Conservation (phyloP, 2,329 filamentous ascomycete species). For the Diplodia corticola region DNA sequence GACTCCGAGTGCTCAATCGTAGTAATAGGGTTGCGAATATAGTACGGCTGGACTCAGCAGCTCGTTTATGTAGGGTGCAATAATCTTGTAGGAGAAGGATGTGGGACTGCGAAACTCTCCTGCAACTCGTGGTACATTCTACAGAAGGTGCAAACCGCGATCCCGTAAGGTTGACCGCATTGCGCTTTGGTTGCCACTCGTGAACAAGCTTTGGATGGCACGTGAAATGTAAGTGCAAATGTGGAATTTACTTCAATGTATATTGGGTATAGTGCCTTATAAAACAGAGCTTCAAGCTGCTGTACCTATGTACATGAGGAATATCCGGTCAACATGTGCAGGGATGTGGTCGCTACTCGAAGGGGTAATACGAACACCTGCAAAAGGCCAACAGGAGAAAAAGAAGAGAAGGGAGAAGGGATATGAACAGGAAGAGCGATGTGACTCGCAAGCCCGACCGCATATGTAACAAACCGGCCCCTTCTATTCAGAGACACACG, state of each 20-base stretch:
- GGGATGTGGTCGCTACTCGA: neutral
- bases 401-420: neutral
- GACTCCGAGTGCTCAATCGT: too few species aligned
- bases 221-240: neutral
- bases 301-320: neutral
- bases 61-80: too few species aligned
- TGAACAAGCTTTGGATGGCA: neutral
- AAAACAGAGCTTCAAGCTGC: neutral
- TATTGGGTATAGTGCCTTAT: neutral
- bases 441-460: neutral
- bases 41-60: too few species aligned
- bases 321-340: neutral
- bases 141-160: neutral
- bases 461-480: neutral
- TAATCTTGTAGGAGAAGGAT: too few species aligned
- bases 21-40: too few species aligned
- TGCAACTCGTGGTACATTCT: too few species aligned
- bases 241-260: neutral
- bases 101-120: too few species aligned
- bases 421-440: neutral
- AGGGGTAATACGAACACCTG: neutral
- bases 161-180: too few species aligned
- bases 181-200: neutral
- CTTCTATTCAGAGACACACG: neutral
- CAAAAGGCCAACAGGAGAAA: neutral